These are phyloP conservation scores for Silene uniflora DNA, from an alignment of 148 eudicot genomes.

Conservation along the genomic window DNA sequence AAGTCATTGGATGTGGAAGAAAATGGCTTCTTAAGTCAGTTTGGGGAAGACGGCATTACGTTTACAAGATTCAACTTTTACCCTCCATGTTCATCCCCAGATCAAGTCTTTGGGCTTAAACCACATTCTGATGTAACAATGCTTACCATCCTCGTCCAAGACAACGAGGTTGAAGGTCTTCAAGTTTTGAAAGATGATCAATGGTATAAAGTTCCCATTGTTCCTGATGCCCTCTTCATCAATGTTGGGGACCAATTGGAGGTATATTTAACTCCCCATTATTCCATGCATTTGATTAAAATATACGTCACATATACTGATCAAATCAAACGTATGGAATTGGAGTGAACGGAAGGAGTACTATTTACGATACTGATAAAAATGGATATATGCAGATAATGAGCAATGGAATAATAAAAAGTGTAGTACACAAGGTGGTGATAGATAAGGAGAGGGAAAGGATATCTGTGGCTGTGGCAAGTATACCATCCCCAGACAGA, in stretches of 20 bases:
- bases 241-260: slow-evolving; percentile 45
- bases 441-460: slow-evolving; percentile 28
- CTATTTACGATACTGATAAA: too few relatives aligned
- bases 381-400: slow-evolving; percentile 27
- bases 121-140: slow-evolving; percentile 48
- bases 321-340: too few relatives aligned
- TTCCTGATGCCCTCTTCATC: slow-evolving; percentile 38
- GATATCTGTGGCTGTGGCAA: slow-evolving; percentile 27
- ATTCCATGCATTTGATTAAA: too few relatives aligned
- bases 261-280: slow-evolving; percentile 18
- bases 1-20: slow-evolving; percentile 35
- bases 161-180: slow-evolving; percentile 46
- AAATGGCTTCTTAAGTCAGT: slow-evolving; percentile 26
- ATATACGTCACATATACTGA: neutral
- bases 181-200: slow-evolving; percentile 38
- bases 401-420: slow-evolving; percentile 41
- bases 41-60: slow-evolving; percentile 21
- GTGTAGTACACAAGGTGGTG: slow-evolving; percentile 38
- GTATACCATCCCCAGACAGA: slow-evolving; percentile 13
- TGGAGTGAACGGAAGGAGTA: neutral
- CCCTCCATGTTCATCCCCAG: slow-evolving; percentile 41
- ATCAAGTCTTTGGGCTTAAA: slow-evolving; percentile 32
- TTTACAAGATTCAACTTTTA: slow-evolving; percentile 40
- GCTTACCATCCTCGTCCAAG: slow-evolving; percentile 43
- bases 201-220: slow-evolving; percentile 38